Evolutionary conservation across 768 basidiomycete species (phyloP).

Genomic region (Boletellus emodensis): DNA sequence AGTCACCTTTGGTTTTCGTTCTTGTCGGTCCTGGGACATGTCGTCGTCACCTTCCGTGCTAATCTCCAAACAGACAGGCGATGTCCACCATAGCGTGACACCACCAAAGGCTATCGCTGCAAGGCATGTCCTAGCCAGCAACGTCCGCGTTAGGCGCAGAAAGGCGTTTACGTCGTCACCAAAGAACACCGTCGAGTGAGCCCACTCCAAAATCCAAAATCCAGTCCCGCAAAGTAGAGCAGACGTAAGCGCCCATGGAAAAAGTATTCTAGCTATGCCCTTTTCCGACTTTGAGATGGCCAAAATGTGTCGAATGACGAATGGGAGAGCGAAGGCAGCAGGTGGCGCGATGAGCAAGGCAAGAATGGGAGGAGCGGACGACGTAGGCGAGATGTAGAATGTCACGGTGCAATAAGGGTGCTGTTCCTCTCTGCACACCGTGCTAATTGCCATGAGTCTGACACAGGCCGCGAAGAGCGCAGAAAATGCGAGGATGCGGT

Average conservation of each 20-base stretch:
- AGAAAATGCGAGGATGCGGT: conserved; percentile 72
- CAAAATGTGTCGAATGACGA: conserved; percentile 52
- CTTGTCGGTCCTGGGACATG: conserved; percentile 15
- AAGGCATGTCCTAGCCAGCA: conserved; percentile 56
- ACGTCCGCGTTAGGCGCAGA: conserved; percentile 54
- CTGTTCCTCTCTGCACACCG: conserved; percentile 94
- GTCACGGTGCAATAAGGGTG: conserved; percentile 86
- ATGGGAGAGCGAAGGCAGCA: conserved; percentile 54
- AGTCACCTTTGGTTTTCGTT: conserved; percentile 42
- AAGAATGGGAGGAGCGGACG: conserved; percentile 59
- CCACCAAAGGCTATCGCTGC: conserved; percentile 50
- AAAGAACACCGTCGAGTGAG: conserved; percentile 51
- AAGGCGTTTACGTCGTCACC: conserved; percentile 39
- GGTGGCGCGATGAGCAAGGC: conserved; percentile 59
- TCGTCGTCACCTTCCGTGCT: conserved; percentile 25
- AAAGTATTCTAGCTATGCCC: conserved; percentile 63
- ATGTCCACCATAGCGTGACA: conserved; percentile 61
- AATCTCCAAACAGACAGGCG: conserved; percentile 74
- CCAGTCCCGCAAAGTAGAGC: conserved; percentile 54
- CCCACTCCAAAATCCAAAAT: conserved; percentile 84
- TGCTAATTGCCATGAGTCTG: conserved; percentile 75
- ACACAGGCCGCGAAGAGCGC: conserved; percentile 61
- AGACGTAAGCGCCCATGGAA: conserved; percentile 55
- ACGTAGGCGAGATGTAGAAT: conserved; percentile 74
- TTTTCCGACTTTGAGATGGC: conserved; percentile 66